phyloP scores from a whole-genome alignment of 2,329 filamentous ascomycete genomes.

The Talaromyces sp. region DNA sequence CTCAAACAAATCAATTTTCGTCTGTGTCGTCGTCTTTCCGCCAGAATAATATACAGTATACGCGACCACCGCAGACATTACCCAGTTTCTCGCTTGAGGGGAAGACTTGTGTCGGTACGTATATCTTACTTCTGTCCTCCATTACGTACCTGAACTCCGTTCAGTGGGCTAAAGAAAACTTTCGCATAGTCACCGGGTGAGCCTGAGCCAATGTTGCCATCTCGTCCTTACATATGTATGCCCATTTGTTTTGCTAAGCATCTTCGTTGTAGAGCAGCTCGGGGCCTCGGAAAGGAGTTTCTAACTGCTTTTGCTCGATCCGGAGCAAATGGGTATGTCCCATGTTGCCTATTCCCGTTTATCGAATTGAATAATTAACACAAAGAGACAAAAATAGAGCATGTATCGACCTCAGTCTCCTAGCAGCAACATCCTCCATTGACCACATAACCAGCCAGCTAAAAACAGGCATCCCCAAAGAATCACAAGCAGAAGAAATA shows the following conservation, averaged over 20 bases:
- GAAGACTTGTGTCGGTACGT: constrained; percentile 21
- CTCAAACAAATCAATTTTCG: neutral
- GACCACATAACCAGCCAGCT: neutral
- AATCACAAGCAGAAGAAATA: neutral
- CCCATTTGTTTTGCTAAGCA: too few species aligned
- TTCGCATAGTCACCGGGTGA: neutral
- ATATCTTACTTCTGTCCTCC: neutral
- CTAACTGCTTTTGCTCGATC: constrained; percentile 10
- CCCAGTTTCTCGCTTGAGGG: constrained; percentile 21
- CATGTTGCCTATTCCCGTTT: too few species aligned
- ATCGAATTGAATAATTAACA: neutral
- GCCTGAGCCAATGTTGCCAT: neutral
- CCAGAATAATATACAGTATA: neutral
- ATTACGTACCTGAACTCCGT: neutral
- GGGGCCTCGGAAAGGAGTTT: constrained; percentile 13
- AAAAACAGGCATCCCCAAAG: neutral
- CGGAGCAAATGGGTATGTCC: constrained; percentile 6
- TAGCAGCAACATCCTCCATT: neutral
- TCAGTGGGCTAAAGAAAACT: too few species aligned
- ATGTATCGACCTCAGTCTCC: neutral
- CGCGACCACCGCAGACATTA: constrained; percentile 14
- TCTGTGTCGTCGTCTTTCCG: neutral
- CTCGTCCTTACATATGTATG: too few species aligned
- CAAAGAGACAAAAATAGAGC: neutral
- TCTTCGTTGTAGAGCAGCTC: constrained; percentile 1